Base-by-base conservation (phyloP, 1,139 yeast species). In the Nakaseomyces sp. region DNA sequence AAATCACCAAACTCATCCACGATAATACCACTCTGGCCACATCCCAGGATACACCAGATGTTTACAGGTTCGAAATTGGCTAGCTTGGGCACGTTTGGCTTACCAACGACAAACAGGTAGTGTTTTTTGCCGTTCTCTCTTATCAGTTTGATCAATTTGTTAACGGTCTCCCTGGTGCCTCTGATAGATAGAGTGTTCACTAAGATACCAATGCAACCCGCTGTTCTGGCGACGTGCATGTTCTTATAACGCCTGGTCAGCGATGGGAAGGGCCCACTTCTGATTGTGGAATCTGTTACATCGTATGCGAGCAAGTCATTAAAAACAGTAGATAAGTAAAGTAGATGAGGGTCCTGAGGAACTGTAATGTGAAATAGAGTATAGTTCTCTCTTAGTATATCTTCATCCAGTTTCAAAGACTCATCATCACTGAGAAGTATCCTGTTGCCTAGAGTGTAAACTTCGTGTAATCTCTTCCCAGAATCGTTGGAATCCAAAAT, bases 61-160 rank as follows among this genome's bases (percentile, higher is more conserved):
- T 91, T 98, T 15, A 91, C 76, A 17, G 79, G 80, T 51, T 89
- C 97, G 60, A 93, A 91, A 63, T 91, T 91, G 10, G 98, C 98
- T 44, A 91, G 70, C 57, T 91, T 91, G 33, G 98, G 95, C 4
- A 91, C 96, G 58, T 91, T 91, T n/a, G 97, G 97, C 61, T 93
- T 93, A 13, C 99, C 99, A 6, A 91, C 97, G 5, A 89, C 97
- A 67, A 91, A 88, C 56, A 87, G 74, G 59, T 91, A 91, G 53
- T 85, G 91, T 59, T 93, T 93, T 64, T 91, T 91, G 2, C 88
- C 96, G 0, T 93, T 88, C 4, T 70, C 72, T 43, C 72, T 74
- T 46, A 91, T 77, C 63, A 81, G 75, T 20, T 67, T 58, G 19
- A 76, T 73, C 4, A 88, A 75, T 29, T 73, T 71, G 48, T 79